phyloP scores from a whole-genome alignment of 2,329 filamentous ascomycete genomes.

The Aureobasidium sp. region DNA sequence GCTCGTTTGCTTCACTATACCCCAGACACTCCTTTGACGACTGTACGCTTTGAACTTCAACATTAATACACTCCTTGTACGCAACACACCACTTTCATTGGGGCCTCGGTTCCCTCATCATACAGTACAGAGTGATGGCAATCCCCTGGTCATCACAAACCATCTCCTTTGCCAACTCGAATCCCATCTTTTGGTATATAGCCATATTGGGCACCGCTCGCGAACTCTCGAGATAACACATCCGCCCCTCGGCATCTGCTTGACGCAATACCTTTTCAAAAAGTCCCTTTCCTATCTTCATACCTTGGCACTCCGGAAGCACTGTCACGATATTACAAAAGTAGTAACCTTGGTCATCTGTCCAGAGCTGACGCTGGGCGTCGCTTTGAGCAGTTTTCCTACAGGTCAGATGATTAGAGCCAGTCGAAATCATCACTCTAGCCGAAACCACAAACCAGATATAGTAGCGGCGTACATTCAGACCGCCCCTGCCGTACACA shows the following conservation, averaged over 20 bases:
- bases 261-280: slow-evolving; percentile 56
- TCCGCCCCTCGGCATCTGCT: slow-evolving; percentile 58
- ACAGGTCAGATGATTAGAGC: neutral
- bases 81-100: neutral
- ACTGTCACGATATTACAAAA: slow-evolving; percentile 73
- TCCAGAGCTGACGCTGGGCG: slow-evolving; percentile 58
- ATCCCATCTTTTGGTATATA: slow-evolving; percentile 66
- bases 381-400: slow-evolving; percentile 55
- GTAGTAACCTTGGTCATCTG: slow-evolving; percentile 60
- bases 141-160: slow-evolving; percentile 58
- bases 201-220: slow-evolving; percentile 60
- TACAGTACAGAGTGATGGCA: slow-evolving; percentile 39
- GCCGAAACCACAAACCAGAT: slow-evolving; percentile 47
- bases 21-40: slow-evolving; percentile 11
- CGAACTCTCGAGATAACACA: slow-evolving; percentile 66
- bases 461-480: slow-evolving; percentile 62
- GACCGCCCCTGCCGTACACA: slow-evolving; percentile 60
- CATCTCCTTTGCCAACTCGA: slow-evolving; percentile 58
- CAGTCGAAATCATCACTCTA: neutral
- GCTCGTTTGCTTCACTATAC: neutral
- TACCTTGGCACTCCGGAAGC: slow-evolving; percentile 56
- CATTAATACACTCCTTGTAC: neutral
- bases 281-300: slow-evolving; percentile 58
- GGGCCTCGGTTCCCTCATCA: slow-evolving; percentile 34
- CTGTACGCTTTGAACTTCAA: neutral